Evolutionary conservation across 306 rosid species (phyloP), one percentile per base, ranked within the genome.

Genomic region (Acmispon strigosus): DNA sequence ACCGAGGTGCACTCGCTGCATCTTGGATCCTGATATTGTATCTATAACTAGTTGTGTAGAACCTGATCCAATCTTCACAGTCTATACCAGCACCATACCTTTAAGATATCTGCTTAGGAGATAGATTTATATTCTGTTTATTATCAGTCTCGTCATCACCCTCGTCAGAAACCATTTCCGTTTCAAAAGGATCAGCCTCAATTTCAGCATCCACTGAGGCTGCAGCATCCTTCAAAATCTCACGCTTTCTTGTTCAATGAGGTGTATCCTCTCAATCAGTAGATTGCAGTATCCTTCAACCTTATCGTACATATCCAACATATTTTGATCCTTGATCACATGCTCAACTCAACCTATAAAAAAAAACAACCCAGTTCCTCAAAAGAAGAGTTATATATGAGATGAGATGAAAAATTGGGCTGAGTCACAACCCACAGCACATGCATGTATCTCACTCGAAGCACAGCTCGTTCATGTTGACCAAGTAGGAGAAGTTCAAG

Each of bases 291-390:
- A 94, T 10, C 89, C 76, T 81, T 90, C 98, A 15, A 90, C 75
- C 83, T 79, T 84, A 18, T 72, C 92, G 62, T 80, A 86, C 72
- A 85, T 90, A 69, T 90, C 94, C 73, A 86, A 52, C 87, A 87
- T 86, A 72, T 87, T 89, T 77, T 87, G 96, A 27, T 94, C 98
- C 84, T 87, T 89, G 10, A 94, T 83, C 56, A 89, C 92, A 37
- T 81, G 92, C 89, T 83, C 98, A n/a, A n/a, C n/a, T n/a, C n/a
- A 59, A 77, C 95, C 98, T 94, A 74, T 54, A 47, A 2, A 39
- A n/a, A n/a, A 39, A 11, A 32, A 37, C 37, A 27, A 52, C 34
- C 18, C 39, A 68, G 42, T 39, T 24, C n/a, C 2, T 15, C 16
- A 75, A 62, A 39, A 47, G 62, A 16, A 24, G 64, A 52, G 52